Evolutionary conservation across 257 asterid species (phyloP).

Genomic region (Galeopsis tetrahit): DNA sequence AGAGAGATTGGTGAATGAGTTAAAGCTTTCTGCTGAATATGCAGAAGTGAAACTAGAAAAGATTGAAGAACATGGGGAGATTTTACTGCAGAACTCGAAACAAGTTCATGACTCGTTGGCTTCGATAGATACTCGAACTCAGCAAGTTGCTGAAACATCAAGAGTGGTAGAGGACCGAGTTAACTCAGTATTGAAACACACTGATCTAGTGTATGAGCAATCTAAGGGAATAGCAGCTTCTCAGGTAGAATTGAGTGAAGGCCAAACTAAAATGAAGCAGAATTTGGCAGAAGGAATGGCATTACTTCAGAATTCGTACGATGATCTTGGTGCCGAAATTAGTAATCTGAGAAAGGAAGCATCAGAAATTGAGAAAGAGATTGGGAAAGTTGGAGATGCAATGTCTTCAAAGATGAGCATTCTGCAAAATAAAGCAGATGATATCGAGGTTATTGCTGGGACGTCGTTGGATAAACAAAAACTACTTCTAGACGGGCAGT

Average conservation of each 20-base stretch:
- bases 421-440: slow-evolving; percentile 71
- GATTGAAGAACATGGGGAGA: slow-evolving; percentile 61
- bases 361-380: slow-evolving; percentile 68
- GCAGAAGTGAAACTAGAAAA: slow-evolving; percentile 62
- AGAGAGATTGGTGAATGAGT: slow-evolving; percentile 77
- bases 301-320: slow-evolving; percentile 54
- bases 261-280: slow-evolving; percentile 70
- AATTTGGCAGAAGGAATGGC: slow-evolving; percentile 64
- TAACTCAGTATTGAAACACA: slow-evolving; percentile 51
- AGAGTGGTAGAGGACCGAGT: slow-evolving; percentile 62
- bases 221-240: slow-evolving; percentile 69
- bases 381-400: slow-evolving; percentile 66
- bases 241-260: slow-evolving; percentile 60
- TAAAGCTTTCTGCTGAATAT: slow-evolving; percentile 63
- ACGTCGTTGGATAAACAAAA: slow-evolving; percentile 76
- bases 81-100: slow-evolving; percentile 48
- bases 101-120: slow-evolving; percentile 60
- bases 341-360: slow-evolving; percentile 57
- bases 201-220: slow-evolving; percentile 63
- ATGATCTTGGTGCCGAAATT: slow-evolving; percentile 59
- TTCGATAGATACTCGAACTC: slow-evolving; percentile 55
- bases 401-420: slow-evolving; percentile 64
- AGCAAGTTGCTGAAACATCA: slow-evolving; percentile 55
- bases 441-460: slow-evolving; percentile 62
- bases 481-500: slow-evolving; percentile 69